Evolutionary conservation across 495 filamentous ascomycete genomes (phyloP), one percentile per base, ranked within the genome.

Genomic region (Hyaloscypha variabilis): DNA sequence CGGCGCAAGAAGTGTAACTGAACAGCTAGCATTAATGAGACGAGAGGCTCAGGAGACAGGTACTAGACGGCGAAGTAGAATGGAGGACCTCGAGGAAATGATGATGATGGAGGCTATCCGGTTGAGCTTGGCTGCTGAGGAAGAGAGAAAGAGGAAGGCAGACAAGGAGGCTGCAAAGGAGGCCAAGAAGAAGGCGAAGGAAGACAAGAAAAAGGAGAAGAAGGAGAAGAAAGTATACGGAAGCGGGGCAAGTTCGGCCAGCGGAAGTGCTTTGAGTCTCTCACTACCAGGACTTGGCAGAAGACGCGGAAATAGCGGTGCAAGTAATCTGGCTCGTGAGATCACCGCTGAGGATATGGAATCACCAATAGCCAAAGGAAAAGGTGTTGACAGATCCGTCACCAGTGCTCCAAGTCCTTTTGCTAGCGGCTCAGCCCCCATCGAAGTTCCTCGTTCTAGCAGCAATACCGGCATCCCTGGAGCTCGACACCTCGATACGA

Each of bases 31-130:
- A 21, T 6, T 39, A 23, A 60, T 68, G 34, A 63, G 64, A 36
- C 30, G 68, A 63, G 69, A 71, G 23, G 53, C n/a, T 50, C 55
- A 64, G 23, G 71, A 70, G 46, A 19, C 29, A 14, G 60, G 64
- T 36, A 51, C 73, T 71, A 86, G 88, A 17, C 81, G 91, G 58
- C 79, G 88, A 57, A 87, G 73, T 59, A 81, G 92, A 53, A 82
- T 95, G 60, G 92, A 96, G 52, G 94, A 97, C 70, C 78, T 98
- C 13, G 95, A 99, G 73, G 94, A 97, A 55, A 91, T 98, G 81
- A 99, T 99, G 95, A 91, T 97, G 84, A 91, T 94, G 83, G 95
- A 98, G 73, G 95, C 95, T 2, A 94, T 99, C 60, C 82, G 95
- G 31, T 76, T 97, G 54, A 96, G 92, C 57, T 79, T 98, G 28